These are phyloP conservation scores for Leishmania martiniquensis DNA, from an alignment of 208 protist species.

Conservation along the genomic window DNA sequence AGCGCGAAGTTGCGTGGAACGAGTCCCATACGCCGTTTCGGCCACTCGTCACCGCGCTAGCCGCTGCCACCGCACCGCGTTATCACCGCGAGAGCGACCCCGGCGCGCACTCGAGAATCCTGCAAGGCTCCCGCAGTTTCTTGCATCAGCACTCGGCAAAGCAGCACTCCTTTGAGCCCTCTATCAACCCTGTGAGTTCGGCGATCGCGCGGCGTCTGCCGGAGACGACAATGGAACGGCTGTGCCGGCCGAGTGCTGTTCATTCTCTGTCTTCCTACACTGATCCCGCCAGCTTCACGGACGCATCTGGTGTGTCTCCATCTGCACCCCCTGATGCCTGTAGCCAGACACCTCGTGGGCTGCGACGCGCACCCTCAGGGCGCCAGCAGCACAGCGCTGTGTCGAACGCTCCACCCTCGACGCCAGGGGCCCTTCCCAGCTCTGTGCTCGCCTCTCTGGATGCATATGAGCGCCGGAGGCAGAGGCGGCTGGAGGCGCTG, in stretches of 20 bases:
- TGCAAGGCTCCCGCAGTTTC: not conserved
- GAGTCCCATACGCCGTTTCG: constrained; percentile 37
- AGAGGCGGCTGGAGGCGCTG: constrained; percentile 39
- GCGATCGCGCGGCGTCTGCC: constrained; percentile 62
- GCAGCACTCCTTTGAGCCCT: constrained; percentile 36
- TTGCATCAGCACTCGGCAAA: not conserved
- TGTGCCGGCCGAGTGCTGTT: constrained; percentile 30
- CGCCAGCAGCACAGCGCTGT: not conserved
- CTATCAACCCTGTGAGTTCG: constrained; percentile 73
- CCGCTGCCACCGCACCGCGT: constrained; percentile 30
- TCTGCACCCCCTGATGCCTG: not conserved
- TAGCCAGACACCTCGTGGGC: not conserved
- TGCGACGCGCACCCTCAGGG: not conserved
- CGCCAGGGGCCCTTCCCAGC: constrained; percentile 21
- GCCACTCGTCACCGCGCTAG: constrained; percentile 55
- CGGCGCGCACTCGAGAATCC: not conserved
- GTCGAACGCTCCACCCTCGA: not conserved
- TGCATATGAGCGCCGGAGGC: constrained; percentile 49
- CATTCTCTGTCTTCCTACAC: constrained; percentile 31
- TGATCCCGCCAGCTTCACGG: not conserved
- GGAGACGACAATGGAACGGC: constrained; percentile 53
- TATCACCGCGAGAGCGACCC: constrained; percentile 17
- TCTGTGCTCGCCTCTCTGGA: constrained; percentile 42
- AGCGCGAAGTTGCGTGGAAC: constrained; percentile 31
- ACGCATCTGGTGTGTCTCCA: not conserved